Evolutionary conservation across 768 basidiomycete genomes (phyloP), one percentile per base, ranked within the genome.

Genomic region (Auriscalpium vulgare): DNA sequence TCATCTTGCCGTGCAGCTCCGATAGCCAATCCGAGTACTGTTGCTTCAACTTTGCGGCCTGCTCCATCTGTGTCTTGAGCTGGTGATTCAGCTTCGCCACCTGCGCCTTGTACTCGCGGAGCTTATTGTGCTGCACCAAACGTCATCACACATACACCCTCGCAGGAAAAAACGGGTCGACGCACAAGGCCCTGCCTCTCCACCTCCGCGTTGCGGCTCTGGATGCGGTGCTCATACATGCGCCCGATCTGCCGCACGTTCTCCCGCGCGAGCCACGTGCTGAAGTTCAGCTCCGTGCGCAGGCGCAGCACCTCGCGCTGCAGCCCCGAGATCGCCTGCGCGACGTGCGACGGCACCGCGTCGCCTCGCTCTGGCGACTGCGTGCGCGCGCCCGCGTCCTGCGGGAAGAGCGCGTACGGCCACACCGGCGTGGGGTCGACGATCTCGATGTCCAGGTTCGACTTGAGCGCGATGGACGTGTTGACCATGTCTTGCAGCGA

Each of bases 1-100:
- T 80, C 55, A 92, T 72, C 66, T 87, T 88, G 56, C 84, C 83
- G 64, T 88, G 84, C n/a, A 94, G 69, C 57, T 91, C 84, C 4
- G 74, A 78, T 61, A 91, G 91, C 87, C 90, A 95, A 56, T 91
- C 88, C 3, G 82, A 80, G 64, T 89, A 91, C 62, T 88, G 87
- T 58, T 83, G 80, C 66, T 90, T 90, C 3, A 85, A 81, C 13
- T 79, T 80, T 2, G 82, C 78, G 1, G 89, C 84, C 61, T 89
- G 86, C 37, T 78, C 76, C 57, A 85, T 88, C 59, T 91, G 83
- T 47, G 86, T 83, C 47, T 78, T 82, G 36, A 94, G 74, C 58
- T 91, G 85, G 37, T 71, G 76, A 59, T 89, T 84, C 9, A 93
- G 76, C 19, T 73, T 74, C 14, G 78, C 76, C 23, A 91, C 85